A percentile compares a stretch with the other conserved stretches of the same genome.
These are phyloP conservation scores for Elongisporangium prolatum DNA, from an alignment of 352 stramenopile species.

Conservation along the genomic window DNA sequence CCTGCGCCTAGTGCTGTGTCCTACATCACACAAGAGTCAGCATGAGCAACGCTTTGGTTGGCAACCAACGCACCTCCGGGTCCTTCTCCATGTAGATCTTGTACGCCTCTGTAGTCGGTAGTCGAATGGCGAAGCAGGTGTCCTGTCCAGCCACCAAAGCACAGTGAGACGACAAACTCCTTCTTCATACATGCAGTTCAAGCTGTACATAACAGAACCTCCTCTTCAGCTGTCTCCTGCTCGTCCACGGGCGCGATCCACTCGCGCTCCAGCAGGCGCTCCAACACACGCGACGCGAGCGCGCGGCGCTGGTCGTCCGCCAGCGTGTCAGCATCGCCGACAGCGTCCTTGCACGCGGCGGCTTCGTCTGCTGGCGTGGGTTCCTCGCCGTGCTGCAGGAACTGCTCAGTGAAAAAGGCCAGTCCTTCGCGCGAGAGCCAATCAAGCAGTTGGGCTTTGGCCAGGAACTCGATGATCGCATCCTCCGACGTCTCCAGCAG, in stretches of 20 bases:
- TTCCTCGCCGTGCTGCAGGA: conserved; percentile 6
- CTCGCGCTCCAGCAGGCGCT: conserved; percentile 45
- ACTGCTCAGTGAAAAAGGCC: conserved; percentile 43
- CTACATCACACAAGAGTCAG: background rate
- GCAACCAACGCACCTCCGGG: conserved; percentile 30
- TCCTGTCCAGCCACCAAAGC: conserved; percentile 40
- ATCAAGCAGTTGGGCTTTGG: conserved; percentile 50
- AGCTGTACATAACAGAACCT: conserved; percentile 17
- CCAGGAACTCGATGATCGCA: conserved; percentile 66
- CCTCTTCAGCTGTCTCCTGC: conserved; percentile 19
- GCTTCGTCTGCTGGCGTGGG: conserved; percentile 15
- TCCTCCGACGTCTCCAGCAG: conserved; percentile 71
- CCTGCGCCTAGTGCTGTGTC: background rate
- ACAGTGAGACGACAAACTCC: conserved; percentile 8
- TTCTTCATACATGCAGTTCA: background rate
- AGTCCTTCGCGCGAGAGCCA: conserved; percentile 73
- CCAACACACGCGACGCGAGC: conserved; percentile 44
- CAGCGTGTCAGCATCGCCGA: conserved; percentile 17
- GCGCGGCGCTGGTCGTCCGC: conserved; percentile 22
- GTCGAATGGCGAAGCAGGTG: conserved; percentile 51
- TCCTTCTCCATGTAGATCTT: conserved; percentile 84
- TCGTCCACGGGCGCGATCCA: conserved; percentile 57
- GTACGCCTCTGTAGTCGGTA: conserved; percentile 71
- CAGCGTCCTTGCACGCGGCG: conserved; percentile 9
- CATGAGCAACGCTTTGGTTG: background rate